A percentile compares a stretch with the other conserved stretches of the same genome.
Conservation (phyloP, 2,329 filamentous ascomycete genomes). For the Fusarium chaquense region DNA sequence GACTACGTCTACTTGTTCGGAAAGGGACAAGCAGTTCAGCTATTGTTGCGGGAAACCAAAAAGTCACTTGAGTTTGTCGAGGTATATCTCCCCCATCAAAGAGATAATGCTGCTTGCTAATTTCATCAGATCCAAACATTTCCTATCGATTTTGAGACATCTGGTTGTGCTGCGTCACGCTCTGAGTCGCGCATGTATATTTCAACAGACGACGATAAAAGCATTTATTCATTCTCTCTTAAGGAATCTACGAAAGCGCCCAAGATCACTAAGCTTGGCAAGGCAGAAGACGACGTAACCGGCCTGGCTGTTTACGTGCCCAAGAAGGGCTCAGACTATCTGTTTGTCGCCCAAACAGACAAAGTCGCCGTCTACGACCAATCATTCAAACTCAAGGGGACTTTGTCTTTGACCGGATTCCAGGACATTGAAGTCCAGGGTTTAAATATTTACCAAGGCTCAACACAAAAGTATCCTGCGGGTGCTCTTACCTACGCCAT, state of each 20-base stretch:
- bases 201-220: conserved; percentile 54
- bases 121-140: conserved; percentile 57
- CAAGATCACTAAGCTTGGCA: conserved; percentile 52
- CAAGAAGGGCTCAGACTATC: conserved; percentile 54
- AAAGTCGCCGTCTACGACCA: conserved; percentile 56
- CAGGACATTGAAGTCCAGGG: conserved; percentile 59
- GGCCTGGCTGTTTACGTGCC: conserved; percentile 58
- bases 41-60: conserved; percentile 52
- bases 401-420: conserved; percentile 52
- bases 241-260: conserved; percentile 55
- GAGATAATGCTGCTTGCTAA: neutral
- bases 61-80: conserved; percentile 54
- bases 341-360: conserved; percentile 57
- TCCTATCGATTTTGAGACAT: conserved; percentile 55
- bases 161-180: conserved; percentile 57
- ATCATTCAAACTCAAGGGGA: conserved; percentile 53
- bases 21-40: conserved; percentile 55
- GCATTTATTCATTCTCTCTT: conserved; percentile 55
- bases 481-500: conserved; percentile 58
- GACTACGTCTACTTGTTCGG: conserved; percentile 61
- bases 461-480: conserved; percentile 51
- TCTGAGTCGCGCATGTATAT: conserved; percentile 56
- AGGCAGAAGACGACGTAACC: conserved; percentile 55
- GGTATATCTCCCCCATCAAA: conserved; percentile 34
- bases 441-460: conserved; percentile 56